phyloP scores from a whole-genome alignment of 108 stramenopile species.

The Parmales sp. region DNA sequence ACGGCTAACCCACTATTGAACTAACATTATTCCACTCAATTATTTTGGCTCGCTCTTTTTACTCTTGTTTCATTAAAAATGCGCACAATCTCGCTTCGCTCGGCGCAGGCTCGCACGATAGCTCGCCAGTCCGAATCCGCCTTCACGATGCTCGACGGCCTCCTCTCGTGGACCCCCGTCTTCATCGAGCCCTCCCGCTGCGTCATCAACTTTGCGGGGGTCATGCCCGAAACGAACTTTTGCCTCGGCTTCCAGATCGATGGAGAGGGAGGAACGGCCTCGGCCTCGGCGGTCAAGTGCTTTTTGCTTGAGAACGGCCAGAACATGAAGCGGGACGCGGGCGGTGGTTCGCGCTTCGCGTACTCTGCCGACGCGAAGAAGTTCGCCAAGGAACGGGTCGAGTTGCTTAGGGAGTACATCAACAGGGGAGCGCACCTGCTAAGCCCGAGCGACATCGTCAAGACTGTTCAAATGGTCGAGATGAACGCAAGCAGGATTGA shows the following conservation, averaged over 20 bases:
- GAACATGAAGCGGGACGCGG: background rate
- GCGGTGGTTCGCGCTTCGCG: too few relatives aligned
- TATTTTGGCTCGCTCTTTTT: too few relatives aligned
- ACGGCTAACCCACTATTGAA: too few relatives aligned
- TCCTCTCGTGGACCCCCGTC: constrained; percentile 2
- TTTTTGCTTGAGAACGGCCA: background rate
- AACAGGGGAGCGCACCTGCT: background rate
- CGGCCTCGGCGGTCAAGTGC: background rate
- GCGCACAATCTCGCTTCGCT: too few relatives aligned
- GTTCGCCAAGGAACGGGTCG: background rate
- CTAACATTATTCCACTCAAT: too few relatives aligned
- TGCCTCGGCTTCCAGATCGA: background rate
- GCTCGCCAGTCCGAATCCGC: too few relatives aligned
- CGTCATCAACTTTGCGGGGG: constrained; percentile 2
- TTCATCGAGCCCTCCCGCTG: background rate
- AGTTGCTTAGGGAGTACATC: background rate
- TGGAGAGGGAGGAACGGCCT: background rate
- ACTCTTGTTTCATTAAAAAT: too few relatives aligned
- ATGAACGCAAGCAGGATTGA: background rate
- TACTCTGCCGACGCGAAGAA: background rate
- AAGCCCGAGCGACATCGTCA: background rate
- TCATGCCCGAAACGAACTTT: background rate
- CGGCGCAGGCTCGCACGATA: too few relatives aligned
- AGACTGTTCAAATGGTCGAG: background rate
- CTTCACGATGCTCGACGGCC: constrained; percentile 9